Conservation (phyloP, 2,329 filamentous ascomycete genomes). For the Talaromyces verruculosus region DNA sequence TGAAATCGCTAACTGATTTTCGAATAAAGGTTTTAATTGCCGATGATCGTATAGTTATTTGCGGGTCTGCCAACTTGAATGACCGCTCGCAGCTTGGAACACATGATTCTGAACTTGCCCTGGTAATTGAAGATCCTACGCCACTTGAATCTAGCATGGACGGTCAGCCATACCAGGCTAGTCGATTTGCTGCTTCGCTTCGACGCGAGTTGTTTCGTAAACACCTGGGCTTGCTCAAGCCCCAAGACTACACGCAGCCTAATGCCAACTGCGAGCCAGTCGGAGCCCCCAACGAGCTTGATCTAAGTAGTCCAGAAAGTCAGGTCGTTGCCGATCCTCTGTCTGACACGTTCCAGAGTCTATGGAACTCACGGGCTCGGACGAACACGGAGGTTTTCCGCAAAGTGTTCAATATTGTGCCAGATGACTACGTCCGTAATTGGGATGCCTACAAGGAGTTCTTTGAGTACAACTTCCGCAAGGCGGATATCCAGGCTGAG, state of each 20-base stretch:
- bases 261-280: conserved; percentile 60
- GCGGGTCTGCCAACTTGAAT: conserved; percentile 87
- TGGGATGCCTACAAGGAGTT: conserved; percentile 65
- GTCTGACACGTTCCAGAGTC: conserved; percentile 53
- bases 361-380: conserved; percentile 60
- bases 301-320: conserved; percentile 53
- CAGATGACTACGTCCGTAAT: conserved; percentile 57
- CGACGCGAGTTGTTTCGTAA: conserved; percentile 85
- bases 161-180: conserved; percentile 72
- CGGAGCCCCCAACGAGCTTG: conserved; percentile 55
- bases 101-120: conserved; percentile 87
- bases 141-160: conserved; percentile 72
- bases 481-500: conserved; percentile 43
- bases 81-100: conserved; percentile 83
- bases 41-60: conserved; percentile 81
- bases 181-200: conserved; percentile 78
- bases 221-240: conserved; percentile 76
- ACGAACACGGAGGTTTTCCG: conserved; percentile 62
- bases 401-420: conserved; percentile 63
- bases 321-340: conserved; percentile 59
- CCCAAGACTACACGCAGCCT: conserved; percentile 66
- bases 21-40: conserved; percentile 64
- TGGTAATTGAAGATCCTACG: conserved; percentile 83
- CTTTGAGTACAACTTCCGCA: conserved; percentile 60
- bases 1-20: conserved; percentile 7